These are phyloP conservation scores for Phenoliferia sp. DNA, from an alignment of 1,284 basidiomycete genomes.

Conservation along the genomic window DNA sequence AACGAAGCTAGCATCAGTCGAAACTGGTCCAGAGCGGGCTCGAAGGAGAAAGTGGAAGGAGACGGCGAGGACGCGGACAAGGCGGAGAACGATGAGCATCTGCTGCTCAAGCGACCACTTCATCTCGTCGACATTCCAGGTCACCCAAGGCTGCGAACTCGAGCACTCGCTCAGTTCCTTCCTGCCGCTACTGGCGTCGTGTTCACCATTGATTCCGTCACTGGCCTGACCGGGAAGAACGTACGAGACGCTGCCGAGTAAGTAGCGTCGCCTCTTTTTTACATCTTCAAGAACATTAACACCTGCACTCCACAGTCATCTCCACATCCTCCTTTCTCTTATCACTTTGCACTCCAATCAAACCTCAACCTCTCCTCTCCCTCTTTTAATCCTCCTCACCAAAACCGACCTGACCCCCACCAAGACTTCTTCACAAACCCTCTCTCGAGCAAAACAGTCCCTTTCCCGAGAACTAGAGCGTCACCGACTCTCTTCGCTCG, in stretches of 20 bases:
- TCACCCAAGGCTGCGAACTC: conserved; percentile 35
- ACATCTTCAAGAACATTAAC: neutral
- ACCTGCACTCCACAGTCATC: conserved; percentile 14
- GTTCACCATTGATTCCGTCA: conserved; percentile 30
- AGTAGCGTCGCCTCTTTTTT: neutral
- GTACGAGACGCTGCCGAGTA: conserved; percentile 35
- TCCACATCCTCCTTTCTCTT: conserved; percentile 35
- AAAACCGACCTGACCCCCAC: conserved; percentile 28
- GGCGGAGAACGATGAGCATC: neutral
- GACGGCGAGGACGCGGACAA: conserved; percentile 1
- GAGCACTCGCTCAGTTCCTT: conserved; percentile 34
- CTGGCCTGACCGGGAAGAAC: conserved; percentile 28
- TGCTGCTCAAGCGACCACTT: conserved; percentile 5
- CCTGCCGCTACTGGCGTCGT: conserved; percentile 32
- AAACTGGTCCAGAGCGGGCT: conserved; percentile 7
- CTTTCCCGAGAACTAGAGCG: conserved; percentile 36
- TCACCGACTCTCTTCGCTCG: conserved; percentile 24
- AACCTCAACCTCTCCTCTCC: conserved; percentile 8
- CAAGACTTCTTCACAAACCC: conserved; percentile 23
- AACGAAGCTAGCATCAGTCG: conserved; percentile 28
- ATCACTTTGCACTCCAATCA: conserved; percentile 18
- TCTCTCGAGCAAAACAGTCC: conserved; percentile 32
- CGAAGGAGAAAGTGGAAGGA: neutral
- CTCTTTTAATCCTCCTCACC: conserved; percentile 33
- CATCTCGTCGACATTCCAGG: conserved; percentile 36